Conservation (phyloP, 139 green algal genomes). For the Micromonas pusilla region DNA sequence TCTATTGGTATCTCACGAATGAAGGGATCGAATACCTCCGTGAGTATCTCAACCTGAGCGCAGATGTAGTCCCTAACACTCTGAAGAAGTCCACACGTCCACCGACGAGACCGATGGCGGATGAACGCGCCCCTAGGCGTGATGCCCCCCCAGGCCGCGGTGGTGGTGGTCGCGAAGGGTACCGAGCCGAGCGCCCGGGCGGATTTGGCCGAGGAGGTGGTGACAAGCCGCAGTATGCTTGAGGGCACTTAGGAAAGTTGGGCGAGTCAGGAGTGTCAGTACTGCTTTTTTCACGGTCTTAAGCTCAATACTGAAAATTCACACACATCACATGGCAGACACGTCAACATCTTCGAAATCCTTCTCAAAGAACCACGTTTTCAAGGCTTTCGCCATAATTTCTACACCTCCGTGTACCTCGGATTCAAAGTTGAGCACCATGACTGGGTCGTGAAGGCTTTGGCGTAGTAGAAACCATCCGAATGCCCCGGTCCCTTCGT, state of each 20-base stretch:
- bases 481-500: slow-evolving; percentile 55
- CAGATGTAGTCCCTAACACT: slow-evolving; percentile 65
- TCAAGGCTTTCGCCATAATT: slow-evolving; percentile 14
- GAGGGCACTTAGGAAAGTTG: too few relatives aligned
- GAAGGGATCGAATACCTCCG: slow-evolving; percentile 96
- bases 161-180: slow-evolving; percentile 46
- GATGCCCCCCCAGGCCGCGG: slow-evolving; percentile 52
- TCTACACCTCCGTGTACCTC: slow-evolving; percentile 10
- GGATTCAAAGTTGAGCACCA: slow-evolving; percentile 25
- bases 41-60: slow-evolving; percentile 94
- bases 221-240: neutral
- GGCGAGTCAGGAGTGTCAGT: too few relatives aligned
- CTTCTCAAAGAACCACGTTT: slow-evolving; percentile 20
- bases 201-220: slow-evolving; percentile 46
- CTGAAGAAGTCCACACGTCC: slow-evolving; percentile 86
- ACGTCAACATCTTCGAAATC: slow-evolving; percentile 29
- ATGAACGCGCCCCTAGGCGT: slow-evolving; percentile 25
- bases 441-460: slow-evolving; percentile 25
- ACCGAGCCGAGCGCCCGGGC: slow-evolving; percentile 37
- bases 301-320: neutral
- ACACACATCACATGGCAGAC: slow-evolving; percentile 21
- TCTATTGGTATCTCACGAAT: slow-evolving; percentile 98
- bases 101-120: slow-evolving; percentile 41
- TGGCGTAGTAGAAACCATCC: slow-evolving; percentile 85
- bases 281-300: too few relatives aligned